Base-by-base conservation (phyloP, 2,329 filamentous ascomycete genomes). In the Cryphonectria radicalis region DNA sequence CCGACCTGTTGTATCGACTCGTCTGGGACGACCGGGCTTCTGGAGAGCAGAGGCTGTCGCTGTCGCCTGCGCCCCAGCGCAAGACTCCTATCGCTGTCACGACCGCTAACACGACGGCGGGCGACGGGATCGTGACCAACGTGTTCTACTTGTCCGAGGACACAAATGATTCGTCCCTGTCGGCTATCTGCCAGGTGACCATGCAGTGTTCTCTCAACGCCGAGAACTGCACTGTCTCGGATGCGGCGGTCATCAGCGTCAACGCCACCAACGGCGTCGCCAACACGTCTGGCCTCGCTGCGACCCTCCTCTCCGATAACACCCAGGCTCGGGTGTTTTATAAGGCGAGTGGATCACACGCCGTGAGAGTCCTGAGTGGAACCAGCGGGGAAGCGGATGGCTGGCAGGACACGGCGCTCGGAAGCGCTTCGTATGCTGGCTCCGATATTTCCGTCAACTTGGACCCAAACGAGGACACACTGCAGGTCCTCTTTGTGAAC, bases 1-100 rank as follows among this genome's bases (percentile, higher is more conserved):
- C 68, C 13, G 57, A 63, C 19, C 57, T 70, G 32, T 25, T 67
- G 25, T 66, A 69, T 46, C 64, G 63, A 19, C 57, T 70, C 22
- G 25, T 70, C 5, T 70, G 69, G 63, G 19, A 63, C n/a, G 63
- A 63, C 57, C 17, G 53, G 55, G 62, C 68, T 6, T 22, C 42
- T 11, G 10, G 22, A 46, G 68, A 65, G 62, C 68, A 70, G 35
- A 53, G 46, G 37, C 40, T 57, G 46, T 55, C 62, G 8, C 32
- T 66, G 63, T 46, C 28, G 35, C 25, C 57, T 35, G 7, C 59
- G 4, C 69, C 69, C 37, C 42, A 68, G n/a, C 42, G 43, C 13
- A 60, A 22, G 32, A 65, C 60, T 4, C 42, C 59, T 19, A 43
- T 64, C 14, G 65, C 59, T 10, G 59, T 64, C 17, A 71, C 46